phyloP scores from a whole-genome alignment of 306 rosid species.

The Chamaecrista fasciculata region DNA sequence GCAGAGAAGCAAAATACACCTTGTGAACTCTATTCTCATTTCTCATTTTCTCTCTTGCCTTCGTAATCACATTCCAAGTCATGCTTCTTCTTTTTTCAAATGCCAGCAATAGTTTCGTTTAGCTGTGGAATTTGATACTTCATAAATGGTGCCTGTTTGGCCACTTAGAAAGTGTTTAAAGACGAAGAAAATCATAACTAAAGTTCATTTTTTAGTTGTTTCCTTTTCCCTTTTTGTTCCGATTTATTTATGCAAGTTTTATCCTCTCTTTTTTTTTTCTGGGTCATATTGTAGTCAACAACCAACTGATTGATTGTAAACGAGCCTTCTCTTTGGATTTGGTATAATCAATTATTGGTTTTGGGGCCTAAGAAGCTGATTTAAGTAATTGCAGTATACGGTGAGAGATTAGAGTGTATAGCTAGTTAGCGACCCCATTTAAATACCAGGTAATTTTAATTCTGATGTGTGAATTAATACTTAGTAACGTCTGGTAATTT shows the following conservation, averaged over 20 bases:
- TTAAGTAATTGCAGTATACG: neutral
- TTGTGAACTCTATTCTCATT: no score
- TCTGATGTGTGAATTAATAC: neutral
- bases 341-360: neutral
- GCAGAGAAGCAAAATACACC: no score
- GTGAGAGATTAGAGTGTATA: neutral
- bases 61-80: neutral
- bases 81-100: neutral
- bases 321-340: no score
- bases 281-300: neutral
- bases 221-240: neutral
- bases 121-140: no score
- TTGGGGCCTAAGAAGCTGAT: neutral
- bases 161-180: neutral
- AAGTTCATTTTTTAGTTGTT: neutral
- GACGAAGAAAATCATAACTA: neutral
- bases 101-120: neutral
- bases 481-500: neutral
- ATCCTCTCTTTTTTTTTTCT: neutral
- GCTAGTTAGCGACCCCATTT: neutral
- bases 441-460: neutral
- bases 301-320: no score
- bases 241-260: no score
- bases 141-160: no score
- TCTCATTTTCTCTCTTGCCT: no score